A percentile compares a stretch with the other conserved stretches of the same genome.
Conservation (phyloP, 768 basidiomycete genomes). For the Tulasnella sp. region DNA sequence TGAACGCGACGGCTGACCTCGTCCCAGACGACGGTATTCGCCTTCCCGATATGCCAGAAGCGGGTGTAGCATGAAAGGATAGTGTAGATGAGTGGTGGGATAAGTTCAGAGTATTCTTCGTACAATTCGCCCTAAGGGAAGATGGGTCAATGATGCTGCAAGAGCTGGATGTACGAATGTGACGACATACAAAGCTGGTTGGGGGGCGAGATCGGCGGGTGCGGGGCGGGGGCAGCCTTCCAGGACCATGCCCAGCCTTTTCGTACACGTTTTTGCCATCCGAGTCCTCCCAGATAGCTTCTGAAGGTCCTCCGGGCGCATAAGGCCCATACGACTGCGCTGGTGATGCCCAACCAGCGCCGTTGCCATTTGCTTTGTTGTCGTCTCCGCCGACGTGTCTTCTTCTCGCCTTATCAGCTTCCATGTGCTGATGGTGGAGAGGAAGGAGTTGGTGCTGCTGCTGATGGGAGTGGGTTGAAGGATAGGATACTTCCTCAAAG, state of each 20-base stretch:
- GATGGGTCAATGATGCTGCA: background rate
- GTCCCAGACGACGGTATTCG: constrained; percentile 92
- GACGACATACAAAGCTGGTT: constrained; percentile 45
- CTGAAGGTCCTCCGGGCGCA: constrained; percentile 21
- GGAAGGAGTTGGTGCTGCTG: constrained; percentile 49
- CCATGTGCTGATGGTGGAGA: constrained; percentile 53
- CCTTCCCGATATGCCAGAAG: constrained; percentile 87
- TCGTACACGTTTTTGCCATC: constrained; percentile 68
- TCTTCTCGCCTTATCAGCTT: constrained; percentile 54
- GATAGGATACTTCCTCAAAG: constrained; percentile 38
- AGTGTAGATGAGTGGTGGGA: constrained; percentile 84
- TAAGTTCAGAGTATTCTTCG: constrained; percentile 75
- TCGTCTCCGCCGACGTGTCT: constrained; percentile 46
- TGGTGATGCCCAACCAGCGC: constrained; percentile 34
- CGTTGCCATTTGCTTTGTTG: constrained; percentile 13
- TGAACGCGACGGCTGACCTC: no score
- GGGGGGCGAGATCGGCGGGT: constrained; percentile 67
- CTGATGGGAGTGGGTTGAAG: constrained; percentile 9
- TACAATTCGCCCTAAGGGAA: constrained; percentile 67
- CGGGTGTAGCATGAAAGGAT: constrained; percentile 94
- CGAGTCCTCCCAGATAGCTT: constrained; percentile 39
- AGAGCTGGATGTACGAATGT: constrained; percentile 22
- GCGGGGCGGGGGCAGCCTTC: constrained; percentile 46
- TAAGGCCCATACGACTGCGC: constrained; percentile 34
- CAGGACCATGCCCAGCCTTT: constrained; percentile 45